Evolutionary conservation across 1,284 basidiomycete genomes (phyloP).

Genomic region (Rhodotorula sp.): DNA sequence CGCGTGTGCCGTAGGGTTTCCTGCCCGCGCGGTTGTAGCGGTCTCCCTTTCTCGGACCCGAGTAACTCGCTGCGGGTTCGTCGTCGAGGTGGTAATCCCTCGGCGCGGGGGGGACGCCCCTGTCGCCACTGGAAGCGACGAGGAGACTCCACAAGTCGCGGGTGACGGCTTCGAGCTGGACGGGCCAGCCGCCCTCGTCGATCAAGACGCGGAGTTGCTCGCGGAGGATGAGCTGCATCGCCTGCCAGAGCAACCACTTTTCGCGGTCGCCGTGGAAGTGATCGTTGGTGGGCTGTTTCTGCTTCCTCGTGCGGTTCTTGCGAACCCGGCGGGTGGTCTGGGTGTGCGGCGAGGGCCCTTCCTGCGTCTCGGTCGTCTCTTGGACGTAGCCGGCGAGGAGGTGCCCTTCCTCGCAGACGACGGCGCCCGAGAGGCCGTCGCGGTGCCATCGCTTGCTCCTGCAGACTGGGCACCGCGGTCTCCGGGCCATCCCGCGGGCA

Average conservation of each 20-base stretch:
- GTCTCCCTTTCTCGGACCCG: constrained; percentile 24
- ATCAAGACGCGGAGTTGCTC: constrained; percentile 31
- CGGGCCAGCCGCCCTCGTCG: constrained; percentile 35
- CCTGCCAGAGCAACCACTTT: constrained; percentile 31
- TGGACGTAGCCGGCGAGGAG: constrained; percentile 39
- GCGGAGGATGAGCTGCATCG: constrained; percentile 37
- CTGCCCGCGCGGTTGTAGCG: constrained; percentile 14
- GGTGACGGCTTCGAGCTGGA: constrained; percentile 28
- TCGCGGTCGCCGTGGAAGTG: constrained; percentile 35
- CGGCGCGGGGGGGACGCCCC: constrained; percentile 20
- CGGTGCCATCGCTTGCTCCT: constrained; percentile 39
- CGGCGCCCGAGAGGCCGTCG: constrained; percentile 38
- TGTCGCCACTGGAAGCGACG: constrained; percentile 12
- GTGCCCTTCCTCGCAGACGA: constrained; percentile 45
- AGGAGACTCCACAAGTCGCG: constrained; percentile 34
- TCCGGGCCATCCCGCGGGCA: constrained; percentile 8
- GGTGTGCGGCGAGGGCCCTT: constrained; percentile 24
- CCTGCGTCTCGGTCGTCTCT: constrained; percentile 35
- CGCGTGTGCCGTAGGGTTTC: background rate
- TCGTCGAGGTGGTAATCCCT: constrained; percentile 21
- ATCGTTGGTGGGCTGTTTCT: constrained; percentile 12
- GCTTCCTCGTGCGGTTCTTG: constrained; percentile 20
- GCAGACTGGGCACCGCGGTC: constrained; percentile 41
- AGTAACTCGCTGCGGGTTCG: constrained; percentile 31
- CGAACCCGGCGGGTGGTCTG: constrained; percentile 22